Evolutionary conservation across 345 rosid species (phyloP).

Genomic region (Trapa bicornis): DNA sequence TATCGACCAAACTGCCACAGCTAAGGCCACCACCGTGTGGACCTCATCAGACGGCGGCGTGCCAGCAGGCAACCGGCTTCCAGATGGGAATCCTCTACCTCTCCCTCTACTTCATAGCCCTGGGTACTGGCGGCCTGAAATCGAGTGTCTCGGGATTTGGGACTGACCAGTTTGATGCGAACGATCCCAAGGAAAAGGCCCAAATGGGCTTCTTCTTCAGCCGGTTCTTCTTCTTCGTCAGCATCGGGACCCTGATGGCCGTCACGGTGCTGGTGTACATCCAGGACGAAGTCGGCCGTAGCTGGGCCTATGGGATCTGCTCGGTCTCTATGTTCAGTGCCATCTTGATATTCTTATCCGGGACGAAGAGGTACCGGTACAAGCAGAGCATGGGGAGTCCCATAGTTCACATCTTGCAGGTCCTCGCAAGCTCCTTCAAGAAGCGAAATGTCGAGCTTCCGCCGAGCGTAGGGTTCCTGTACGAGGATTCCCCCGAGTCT

Average conservation of each 20-base stretch:
- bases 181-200: conserved; percentile 43
- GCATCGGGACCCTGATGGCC: conserved; percentile 42
- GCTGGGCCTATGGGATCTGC: conserved; percentile 50
- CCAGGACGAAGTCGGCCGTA: conserved; percentile 47
- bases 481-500: conserved; percentile 36
- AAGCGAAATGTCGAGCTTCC: conserved; percentile 47
- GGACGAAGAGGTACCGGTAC: conserved; percentile 52
- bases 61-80: conserved; percentile 40
- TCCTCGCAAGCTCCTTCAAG: conserved; percentile 42
- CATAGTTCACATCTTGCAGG: conserved; percentile 63
- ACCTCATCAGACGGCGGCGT: conserved; percentile 17
- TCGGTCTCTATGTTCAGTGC: conserved; percentile 56
- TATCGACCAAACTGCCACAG: conserved; percentile 43
- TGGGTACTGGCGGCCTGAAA: conserved; percentile 62
- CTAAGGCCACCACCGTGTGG: conserved; percentile 59
- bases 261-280: conserved; percentile 59
- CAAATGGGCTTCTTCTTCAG: conserved; percentile 53
- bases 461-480: conserved; percentile 28
- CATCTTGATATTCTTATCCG: conserved; percentile 39
- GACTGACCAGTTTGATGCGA: conserved; percentile 54
- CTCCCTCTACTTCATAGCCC: conserved; percentile 42
- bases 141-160: conserved; percentile 65
- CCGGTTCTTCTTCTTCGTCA: conserved; percentile 49
- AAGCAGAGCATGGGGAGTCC: conserved; percentile 74
- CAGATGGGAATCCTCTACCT: conserved; percentile 68